A percentile compares a stretch with the other conserved stretches of the same genome.
phyloP scores from a whole-genome alignment of 768 basidiomycete genomes.

The Lactifluus hygrophoroides region DNA sequence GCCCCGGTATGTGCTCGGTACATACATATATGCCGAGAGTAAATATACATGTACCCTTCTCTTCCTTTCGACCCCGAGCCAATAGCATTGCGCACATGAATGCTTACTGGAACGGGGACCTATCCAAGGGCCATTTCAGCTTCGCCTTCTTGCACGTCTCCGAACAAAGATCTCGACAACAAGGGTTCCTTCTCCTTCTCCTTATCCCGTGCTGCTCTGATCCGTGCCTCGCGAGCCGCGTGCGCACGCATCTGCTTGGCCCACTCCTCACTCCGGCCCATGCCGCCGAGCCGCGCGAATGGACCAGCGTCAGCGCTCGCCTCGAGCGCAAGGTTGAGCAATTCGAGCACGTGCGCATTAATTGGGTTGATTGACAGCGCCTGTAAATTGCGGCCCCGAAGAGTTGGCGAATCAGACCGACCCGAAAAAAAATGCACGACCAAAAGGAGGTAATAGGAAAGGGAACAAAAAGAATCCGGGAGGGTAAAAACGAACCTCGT shows the following conservation, averaged over 20 bases:
- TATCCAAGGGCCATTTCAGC: conserved; percentile 7
- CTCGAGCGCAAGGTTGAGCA: conserved; percentile 76
- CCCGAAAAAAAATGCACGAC: neutral
- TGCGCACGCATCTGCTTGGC: conserved; percentile 16
- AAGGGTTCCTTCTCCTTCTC: neutral
- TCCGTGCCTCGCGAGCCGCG: conserved; percentile 7
- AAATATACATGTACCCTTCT: too few relatives aligned
- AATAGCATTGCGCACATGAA: neutral
- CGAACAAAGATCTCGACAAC: conserved; percentile 2
- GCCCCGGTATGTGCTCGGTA: too few relatives aligned
- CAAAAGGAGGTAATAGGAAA: neutral
- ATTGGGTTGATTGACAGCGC: conserved; percentile 77
- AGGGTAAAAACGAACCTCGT: conserved; percentile 82
- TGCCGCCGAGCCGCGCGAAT: neutral
- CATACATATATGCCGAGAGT: too few relatives aligned
- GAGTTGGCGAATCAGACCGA: neutral
- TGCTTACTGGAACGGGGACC: neutral
- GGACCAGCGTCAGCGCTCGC: conserved; percentile 13
- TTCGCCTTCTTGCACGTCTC: conserved; percentile 8
- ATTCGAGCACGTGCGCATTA: conserved; percentile 70
- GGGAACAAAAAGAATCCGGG: neutral
- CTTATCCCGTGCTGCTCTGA: neutral
- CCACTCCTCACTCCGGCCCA: conserved; percentile 14
- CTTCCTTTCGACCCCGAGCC: too few relatives aligned
- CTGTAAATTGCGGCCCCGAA: conserved; percentile 28